A percentile compares a stretch with the other conserved stretches of the same genome.
Evolutionary conservation across 208 protist species (phyloP).

Genomic region (Acanthamoeba healyi): DNA sequence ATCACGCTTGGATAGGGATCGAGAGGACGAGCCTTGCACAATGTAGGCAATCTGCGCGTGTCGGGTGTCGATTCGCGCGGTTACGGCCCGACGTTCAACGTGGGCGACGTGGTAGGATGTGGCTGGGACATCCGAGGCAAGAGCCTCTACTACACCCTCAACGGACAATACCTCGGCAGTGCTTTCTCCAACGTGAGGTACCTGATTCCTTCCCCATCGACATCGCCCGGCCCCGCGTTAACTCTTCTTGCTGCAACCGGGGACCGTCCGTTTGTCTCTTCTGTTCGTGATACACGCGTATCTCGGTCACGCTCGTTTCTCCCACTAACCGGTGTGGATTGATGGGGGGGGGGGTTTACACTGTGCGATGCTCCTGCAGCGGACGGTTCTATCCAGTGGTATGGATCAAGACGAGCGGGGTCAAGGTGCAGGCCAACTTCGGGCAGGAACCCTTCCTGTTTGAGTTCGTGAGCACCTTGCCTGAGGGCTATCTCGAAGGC

Average conservation of each 20-base stretch:
- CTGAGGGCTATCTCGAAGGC: slow-evolving; percentile 71
- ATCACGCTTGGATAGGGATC: neutral
- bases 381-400: slow-evolving; percentile 72
- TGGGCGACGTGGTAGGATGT: slow-evolving; percentile 76
- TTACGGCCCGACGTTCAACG: slow-evolving; percentile 32
- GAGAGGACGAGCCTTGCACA: slow-evolving; percentile 8
- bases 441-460: slow-evolving; percentile 71
- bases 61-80: slow-evolving; percentile 47
- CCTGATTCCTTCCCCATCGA: neutral
- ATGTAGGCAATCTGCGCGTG: slow-evolving; percentile 30
- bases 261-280: no score
- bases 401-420: slow-evolving; percentile 28
- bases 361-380: neutral
- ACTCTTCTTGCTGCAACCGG: no score
- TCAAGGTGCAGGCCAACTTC: slow-evolving; percentile 70
- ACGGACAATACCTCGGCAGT: slow-evolving; percentile 68
- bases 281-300: no score
- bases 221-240: no score
- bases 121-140: slow-evolving; percentile 68
- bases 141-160: slow-evolving; percentile 76
- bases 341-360: neutral
- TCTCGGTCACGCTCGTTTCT: no score
- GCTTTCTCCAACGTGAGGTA: slow-evolving; percentile 24
- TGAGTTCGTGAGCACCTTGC: slow-evolving; percentile 67
- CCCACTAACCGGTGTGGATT: no score